Conservation (phyloP, 164 flowering plant species). For the Sedum album region DNA sequence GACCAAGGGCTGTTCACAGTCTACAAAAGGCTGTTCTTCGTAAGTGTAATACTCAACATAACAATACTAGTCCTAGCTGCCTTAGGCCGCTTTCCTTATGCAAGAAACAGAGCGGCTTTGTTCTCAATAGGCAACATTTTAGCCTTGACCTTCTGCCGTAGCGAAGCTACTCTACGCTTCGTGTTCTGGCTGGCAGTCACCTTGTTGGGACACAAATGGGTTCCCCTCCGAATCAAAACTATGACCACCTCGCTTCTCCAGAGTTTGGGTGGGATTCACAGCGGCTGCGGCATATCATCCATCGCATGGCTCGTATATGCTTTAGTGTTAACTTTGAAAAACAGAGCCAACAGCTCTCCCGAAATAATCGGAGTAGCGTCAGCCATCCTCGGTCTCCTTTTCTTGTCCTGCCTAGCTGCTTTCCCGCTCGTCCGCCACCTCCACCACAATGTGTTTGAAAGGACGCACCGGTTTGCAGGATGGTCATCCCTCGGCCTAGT, state of each 20-base stretch:
- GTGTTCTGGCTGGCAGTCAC: too few relatives aligned
- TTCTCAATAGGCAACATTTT: conserved; percentile 38
- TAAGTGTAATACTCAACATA: too few relatives aligned
- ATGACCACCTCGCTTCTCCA: conserved; percentile 39
- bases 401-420: too few relatives aligned
- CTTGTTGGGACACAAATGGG: conserved; percentile 26
- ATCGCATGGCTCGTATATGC: conserved; percentile 41
- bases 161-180: conserved; percentile 30
- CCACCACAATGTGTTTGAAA: conserved; percentile 45
- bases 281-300: too few relatives aligned
- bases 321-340: conserved; percentile 23
- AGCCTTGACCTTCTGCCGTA: conserved; percentile 32
- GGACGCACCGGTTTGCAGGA: conserved; percentile 41
- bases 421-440: too few relatives aligned
- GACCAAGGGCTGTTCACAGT: conserved; percentile 18
- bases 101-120: conserved; percentile 20
- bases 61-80: too few relatives aligned
- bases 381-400: too few relatives aligned
- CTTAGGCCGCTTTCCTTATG: conserved; percentile 30
- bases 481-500: too few relatives aligned
- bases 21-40: too few relatives aligned
- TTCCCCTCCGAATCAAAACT: conserved; percentile 35
- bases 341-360: conserved; percentile 24
- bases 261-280: too few relatives aligned
- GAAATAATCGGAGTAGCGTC: too few relatives aligned